Base-by-base conservation (phyloP, 1,284 basidiomycete genomes). In the Neolentinus lepideus region DNA sequence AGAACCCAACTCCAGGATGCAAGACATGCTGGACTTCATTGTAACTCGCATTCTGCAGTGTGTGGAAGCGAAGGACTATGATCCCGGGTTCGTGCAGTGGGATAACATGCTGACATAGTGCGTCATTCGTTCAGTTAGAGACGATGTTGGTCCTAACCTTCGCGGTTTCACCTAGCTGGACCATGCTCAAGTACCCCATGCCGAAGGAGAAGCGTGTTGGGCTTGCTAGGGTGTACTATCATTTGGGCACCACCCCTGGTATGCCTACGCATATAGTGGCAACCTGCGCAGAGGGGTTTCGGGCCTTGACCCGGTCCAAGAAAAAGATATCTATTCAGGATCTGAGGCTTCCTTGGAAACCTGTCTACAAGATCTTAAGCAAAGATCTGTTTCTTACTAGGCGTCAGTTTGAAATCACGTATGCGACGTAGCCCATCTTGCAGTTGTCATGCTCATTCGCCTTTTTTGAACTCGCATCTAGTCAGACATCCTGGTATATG, bases 341-440 rank as follows among this genome's bases (percentile, higher is more conserved):
- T 67, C 74, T 98, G 69, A 80, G 92, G 57, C 79, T 98, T 1
- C 90, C 92, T 1, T 97, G 94, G 94, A 82, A 84, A 63, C 89
- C 92, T 1, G 76, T 96, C 3, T 94, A 88, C 68, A 81, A 89
- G 56, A 83, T 92, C 22, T 77, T 97, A 14, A 83, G 81, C 62
- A 78, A 86, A 62, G 92, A 96, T 66, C 73, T 96, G 51, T 95
- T 94, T 69, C 79, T 93, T 52, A 90, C 84, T 58, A 80, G 90
- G 60, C 78, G 90, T 57, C 88, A 91, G 67, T 92, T 90, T 58
- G 86, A 91, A 69, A 85, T 90, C 63, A 88, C 83, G 84, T 84
- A 66, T 58, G 80, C 25, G 3, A 26, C 14, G 6, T 26, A 6
- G 8, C 16, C 14, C 52, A 51, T 31, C 31, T 24, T 43, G n/a